Percentiles rank a stretch among this genome's conserved stretches.
Conservation (phyloP, 2,329 filamentous ascomycete genomes). For the Botrytis tulipae region DNA sequence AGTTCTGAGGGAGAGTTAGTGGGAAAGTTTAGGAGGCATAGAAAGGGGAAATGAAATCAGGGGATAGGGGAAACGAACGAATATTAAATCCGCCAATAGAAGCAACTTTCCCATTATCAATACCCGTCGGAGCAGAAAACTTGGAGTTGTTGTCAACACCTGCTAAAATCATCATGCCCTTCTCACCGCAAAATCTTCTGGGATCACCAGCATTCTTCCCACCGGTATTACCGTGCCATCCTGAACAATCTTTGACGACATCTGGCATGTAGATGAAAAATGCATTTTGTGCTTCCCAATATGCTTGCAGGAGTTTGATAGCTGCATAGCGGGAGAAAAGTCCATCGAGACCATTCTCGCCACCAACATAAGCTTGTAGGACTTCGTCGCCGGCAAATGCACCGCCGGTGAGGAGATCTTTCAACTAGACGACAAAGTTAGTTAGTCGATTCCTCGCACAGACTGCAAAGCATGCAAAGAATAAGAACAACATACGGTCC, state of each 20-base stretch:
- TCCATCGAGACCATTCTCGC: background rate
- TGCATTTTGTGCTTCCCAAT: background rate
- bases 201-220: background rate
- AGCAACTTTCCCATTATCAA: background rate
- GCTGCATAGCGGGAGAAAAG: background rate
- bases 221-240: background rate
- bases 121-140: background rate
- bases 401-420: background rate
- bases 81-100: background rate
- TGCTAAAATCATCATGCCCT: background rate
- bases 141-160: background rate
- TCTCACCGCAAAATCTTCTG: background rate
- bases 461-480: no score
- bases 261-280: constrained; percentile 3
- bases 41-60: background rate
- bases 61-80: background rate
- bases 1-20: background rate
- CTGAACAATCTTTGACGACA: background rate
- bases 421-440: background rate
- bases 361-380: background rate
- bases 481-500: background rate
- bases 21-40: fast-evolving
- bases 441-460: no score
- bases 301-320: background rate
- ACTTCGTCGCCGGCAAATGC: background rate